Conservation (phyloP, 768 basidiomycete genomes). For the Hemileccinum impolitum region DNA sequence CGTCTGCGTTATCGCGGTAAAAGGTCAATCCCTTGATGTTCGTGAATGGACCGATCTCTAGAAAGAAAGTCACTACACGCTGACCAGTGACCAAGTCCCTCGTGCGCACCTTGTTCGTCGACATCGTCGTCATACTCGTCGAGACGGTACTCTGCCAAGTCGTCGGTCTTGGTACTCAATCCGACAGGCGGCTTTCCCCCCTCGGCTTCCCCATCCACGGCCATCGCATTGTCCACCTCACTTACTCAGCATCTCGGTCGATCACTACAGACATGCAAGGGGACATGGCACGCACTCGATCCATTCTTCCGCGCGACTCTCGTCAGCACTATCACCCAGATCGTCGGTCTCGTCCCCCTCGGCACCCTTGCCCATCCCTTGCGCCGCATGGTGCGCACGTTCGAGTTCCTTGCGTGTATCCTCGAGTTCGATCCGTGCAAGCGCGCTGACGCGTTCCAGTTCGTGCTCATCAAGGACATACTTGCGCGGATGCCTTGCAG, state of each 20-base stretch:
- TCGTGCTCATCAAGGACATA: slow-evolving; percentile 91
- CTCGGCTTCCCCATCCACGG: slow-evolving; percentile 41
- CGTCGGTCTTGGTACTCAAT: slow-evolving; percentile 46
- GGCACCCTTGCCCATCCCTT: slow-evolving; percentile 63
- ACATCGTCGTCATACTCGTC: slow-evolving; percentile 90
- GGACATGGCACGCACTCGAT: slow-evolving; percentile 69
- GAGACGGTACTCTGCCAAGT: slow-evolving; percentile 83
- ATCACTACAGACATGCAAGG: slow-evolving; percentile 6
- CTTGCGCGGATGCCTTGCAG: slow-evolving; percentile 72
- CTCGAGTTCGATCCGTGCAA: slow-evolving; percentile 85
- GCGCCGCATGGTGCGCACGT: slow-evolving; percentile 72
- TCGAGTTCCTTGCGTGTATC: slow-evolving; percentile 85
- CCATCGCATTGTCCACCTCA: slow-evolving; percentile 61
- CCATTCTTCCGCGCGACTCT: slow-evolving; percentile 61
- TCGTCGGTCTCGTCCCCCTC: slow-evolving; percentile 68
- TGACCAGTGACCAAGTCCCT: background rate
- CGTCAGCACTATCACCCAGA: slow-evolving; percentile 36
- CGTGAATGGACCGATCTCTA: slow-evolving; percentile 80
- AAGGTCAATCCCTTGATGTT: slow-evolving; percentile 94
- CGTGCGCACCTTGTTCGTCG: slow-evolving; percentile 30
- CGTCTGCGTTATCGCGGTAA: slow-evolving; percentile 88
- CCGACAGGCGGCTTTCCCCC: slow-evolving; percentile 14
- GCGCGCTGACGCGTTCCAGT: slow-evolving; percentile 81
- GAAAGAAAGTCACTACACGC: background rate
- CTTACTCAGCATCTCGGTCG: slow-evolving; percentile 28